These are phyloP conservation scores for Cladosporium sp. DNA, from an alignment of 2,329 filamentous ascomycete species.

Conservation along the genomic window DNA sequence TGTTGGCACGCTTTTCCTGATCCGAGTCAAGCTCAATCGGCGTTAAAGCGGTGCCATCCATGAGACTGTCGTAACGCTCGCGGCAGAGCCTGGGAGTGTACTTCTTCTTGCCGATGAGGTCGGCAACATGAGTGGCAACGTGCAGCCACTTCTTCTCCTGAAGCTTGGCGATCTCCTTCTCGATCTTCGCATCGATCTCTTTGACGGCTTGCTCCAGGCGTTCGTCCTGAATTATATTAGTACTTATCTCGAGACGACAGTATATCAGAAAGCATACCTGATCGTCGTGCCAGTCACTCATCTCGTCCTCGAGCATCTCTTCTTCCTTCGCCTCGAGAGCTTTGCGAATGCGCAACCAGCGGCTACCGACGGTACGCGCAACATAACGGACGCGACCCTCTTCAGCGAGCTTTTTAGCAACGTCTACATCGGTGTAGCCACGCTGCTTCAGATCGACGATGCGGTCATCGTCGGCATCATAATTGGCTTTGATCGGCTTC, in stretches of 20 bases:
- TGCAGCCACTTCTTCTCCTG: conserved; percentile 41
- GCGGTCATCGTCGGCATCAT: conserved; percentile 47
- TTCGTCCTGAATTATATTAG: conserved; percentile 37
- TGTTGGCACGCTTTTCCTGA: conserved; percentile 34
- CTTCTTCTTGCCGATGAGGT: conserved; percentile 27
- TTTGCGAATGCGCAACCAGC: conserved; percentile 43
- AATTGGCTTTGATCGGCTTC: conserved; percentile 40
- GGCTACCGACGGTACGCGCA: conserved; percentile 45
- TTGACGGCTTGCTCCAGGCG: conserved; percentile 39
- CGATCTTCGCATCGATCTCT: conserved; percentile 41
- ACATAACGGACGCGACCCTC: conserved; percentile 43
- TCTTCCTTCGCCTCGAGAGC: conserved; percentile 42
- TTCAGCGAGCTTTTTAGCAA: conserved; percentile 38
- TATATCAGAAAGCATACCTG: conserved; percentile 38
- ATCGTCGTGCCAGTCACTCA: conserved; percentile 47
- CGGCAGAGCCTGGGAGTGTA: conserved; percentile 41
- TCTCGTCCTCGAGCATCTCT: conserved; percentile 41
- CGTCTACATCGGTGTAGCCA: conserved; percentile 41
- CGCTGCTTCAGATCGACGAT: conserved; percentile 41
- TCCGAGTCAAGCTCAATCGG: conserved; percentile 43
- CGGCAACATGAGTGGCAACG: conserved; percentile 35
- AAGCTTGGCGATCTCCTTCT: conserved; percentile 37
- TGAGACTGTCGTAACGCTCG: conserved; percentile 39
- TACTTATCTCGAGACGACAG: not conserved
- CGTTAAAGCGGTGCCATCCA: conserved; percentile 41